These are phyloP conservation scores for Geotrichum restrictum DNA, from an alignment of 1,139 yeast species.

Conservation along the genomic window DNA sequence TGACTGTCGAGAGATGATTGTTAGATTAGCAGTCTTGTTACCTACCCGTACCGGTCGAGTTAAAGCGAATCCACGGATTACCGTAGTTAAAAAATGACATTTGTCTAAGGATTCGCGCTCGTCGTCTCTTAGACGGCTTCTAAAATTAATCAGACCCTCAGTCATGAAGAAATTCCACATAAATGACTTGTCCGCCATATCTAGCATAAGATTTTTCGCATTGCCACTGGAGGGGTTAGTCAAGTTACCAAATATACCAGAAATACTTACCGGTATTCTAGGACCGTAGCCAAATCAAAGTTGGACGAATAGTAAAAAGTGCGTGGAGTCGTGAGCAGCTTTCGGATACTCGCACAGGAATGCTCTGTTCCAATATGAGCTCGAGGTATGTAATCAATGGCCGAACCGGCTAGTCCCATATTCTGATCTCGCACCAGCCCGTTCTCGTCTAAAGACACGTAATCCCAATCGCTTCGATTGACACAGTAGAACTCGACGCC, in stretches of 20 bases:
- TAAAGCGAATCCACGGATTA: constrained; percentile 90
- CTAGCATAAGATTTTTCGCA: constrained; percentile 42
- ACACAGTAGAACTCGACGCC: constrained; percentile 83
- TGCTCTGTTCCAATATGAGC: constrained; percentile 47
- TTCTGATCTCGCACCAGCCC: constrained; percentile 52
- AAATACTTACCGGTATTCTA: constrained; percentile 51
- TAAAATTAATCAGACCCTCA: constrained; percentile 71
- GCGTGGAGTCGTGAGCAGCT: constrained; percentile 69
- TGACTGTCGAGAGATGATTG: constrained; percentile 86
- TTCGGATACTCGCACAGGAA: constrained; percentile 78
- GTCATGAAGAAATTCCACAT: constrained; percentile 97
- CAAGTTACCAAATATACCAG: constrained; percentile 33
- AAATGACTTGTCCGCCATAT: constrained; percentile 60
- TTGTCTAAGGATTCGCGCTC: constrained; percentile 61
- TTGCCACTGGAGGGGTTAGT: constrained; percentile 40
- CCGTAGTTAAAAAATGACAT: constrained; percentile 81
- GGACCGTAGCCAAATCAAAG: constrained; percentile 79
- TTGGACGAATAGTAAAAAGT: constrained; percentile 89
- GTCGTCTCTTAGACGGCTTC: constrained; percentile 61
- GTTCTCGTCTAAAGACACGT: constrained; percentile 56
- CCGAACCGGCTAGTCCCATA: constrained; percentile 26
- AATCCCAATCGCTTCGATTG: constrained; percentile 74
- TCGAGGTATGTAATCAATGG: constrained; percentile 27
- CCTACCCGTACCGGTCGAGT: constrained; percentile 56
- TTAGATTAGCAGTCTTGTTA: constrained; percentile 50